Base-by-base conservation (phyloP, 257 asterid genomes). In the Nicotiana undulata region DNA sequence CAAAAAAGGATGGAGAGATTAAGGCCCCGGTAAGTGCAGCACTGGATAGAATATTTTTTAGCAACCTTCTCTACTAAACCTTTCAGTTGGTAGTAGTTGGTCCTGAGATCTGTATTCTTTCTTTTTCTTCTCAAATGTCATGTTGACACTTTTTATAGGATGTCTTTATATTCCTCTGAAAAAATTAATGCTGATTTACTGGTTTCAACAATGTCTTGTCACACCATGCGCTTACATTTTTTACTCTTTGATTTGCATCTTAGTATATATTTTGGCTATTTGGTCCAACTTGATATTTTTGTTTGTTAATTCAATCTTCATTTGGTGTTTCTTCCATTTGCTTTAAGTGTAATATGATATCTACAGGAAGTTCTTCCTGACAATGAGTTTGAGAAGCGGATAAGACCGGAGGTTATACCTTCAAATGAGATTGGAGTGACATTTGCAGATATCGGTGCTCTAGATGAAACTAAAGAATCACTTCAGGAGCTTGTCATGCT, bases 401-500 rank as follows among this genome's bases (percentile, higher is more conserved):
- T 94, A 83, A 89, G 98, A 81, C 94, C 97, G 29, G 99, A 92
- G 90, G 99, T 96, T 34, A 96, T 96, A 86, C 98, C 98, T 6
- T 89, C 98, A 74, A 88, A 84, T 37, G 97, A 96, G 86, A 90
- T 96, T 26, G 98, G 98, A 63, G 98, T 96, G 31, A 89, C 98
- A 68, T 96, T 94, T 82, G 81, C 93, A 11, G 99, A 96, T 75
- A 92, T 96, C 20, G 99, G 99, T 53, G 88, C 99, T 51, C 84
- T 96, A 17, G 95, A 91, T 29, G 98, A 96, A 84, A 94, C 63
- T 20, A 96, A 96, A 84, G 97, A 96, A 85, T 94, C 97, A 18
- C 98, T 96, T 78, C 99, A 96, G 85, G 99, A 96, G 87, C 93
- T 93, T 70, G 99, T 96, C 82, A 94, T 96, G 99, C 99, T 96